phyloP scores from a whole-genome alignment of 306 rosid genomes.

The Sesbania bispinosa region DNA sequence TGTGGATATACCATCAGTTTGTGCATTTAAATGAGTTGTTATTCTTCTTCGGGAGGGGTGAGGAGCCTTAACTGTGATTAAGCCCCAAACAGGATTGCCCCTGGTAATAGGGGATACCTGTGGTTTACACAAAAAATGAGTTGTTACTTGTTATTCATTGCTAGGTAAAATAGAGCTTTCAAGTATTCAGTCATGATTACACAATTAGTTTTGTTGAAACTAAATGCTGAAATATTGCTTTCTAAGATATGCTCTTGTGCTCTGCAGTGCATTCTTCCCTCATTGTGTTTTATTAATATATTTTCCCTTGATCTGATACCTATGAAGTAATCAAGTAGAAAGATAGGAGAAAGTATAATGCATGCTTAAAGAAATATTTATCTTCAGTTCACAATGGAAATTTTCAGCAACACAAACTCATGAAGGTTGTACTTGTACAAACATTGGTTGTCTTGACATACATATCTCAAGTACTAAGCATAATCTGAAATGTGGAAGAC shows the following conservation, averaged over 20 bases:
- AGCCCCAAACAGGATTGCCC: too few species aligned
- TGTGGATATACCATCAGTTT: not conserved
- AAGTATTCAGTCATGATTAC: not conserved
- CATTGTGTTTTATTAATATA: not conserved
- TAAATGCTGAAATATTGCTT: not conserved
- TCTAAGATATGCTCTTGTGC: not conserved
- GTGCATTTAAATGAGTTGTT: not conserved
- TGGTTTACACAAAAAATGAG: too few species aligned
- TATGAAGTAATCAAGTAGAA: not conserved
- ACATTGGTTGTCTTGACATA: not conserved
- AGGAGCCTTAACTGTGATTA: too few species aligned
- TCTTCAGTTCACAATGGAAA: not conserved
- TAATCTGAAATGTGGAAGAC: conserved; percentile 4
- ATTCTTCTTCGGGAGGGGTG: not conserved
- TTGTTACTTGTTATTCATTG: too few species aligned
- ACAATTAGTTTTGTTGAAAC: conserved; percentile 13
- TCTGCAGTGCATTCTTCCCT: not conserved
- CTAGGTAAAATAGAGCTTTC: not conserved
- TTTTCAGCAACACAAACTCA: not conserved
- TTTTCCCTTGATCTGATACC: not conserved
- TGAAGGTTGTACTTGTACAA: not conserved
- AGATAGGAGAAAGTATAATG: not conserved
- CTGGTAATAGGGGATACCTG: too few species aligned
- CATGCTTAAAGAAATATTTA: not conserved
- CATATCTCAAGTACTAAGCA: not conserved